Percentiles rank a stretch among this genome's conserved stretches.
Conservation (phyloP, 768 basidiomycete genomes). For the Boletus rubropictus region DNA sequence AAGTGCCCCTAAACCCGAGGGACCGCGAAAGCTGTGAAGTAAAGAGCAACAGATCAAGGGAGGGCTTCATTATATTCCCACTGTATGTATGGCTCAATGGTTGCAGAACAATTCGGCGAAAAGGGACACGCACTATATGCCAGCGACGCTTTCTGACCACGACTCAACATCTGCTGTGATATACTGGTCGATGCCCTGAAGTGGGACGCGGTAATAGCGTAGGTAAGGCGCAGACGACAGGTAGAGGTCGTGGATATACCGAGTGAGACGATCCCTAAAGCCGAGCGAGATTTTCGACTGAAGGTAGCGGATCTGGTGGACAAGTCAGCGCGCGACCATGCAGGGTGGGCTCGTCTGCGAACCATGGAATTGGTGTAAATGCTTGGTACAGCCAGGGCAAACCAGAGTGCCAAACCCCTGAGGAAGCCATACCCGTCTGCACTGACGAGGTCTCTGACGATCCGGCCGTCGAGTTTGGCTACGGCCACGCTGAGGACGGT, state of each 20-base stretch:
- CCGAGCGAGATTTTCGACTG: slow-evolving; percentile 81
- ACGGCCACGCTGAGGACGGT: slow-evolving; percentile 87
- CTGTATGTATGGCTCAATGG: slow-evolving; percentile 34
- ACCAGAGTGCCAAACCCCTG: slow-evolving; percentile 81
- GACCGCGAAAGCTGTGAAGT: slow-evolving; percentile 86
- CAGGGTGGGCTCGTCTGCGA: neutral
- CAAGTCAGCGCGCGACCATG: neutral
- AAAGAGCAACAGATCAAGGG: slow-evolving; percentile 86
- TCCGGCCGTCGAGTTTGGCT: slow-evolving; percentile 81
- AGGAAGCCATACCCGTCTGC: slow-evolving; percentile 83
- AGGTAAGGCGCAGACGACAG: slow-evolving; percentile 68
- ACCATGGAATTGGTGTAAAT: slow-evolving; percentile 97
- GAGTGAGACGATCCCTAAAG: slow-evolving; percentile 79
- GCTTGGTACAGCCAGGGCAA: slow-evolving; percentile 83
- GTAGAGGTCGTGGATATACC: slow-evolving; percentile 90
- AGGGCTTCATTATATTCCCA: slow-evolving; percentile 90
- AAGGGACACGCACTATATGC: slow-evolving; percentile 71
- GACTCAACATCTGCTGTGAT: slow-evolving; percentile 88
- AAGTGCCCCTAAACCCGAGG: slow-evolving; percentile 78
- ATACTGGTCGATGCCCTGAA: slow-evolving; percentile 84
- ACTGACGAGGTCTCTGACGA: slow-evolving; percentile 84
- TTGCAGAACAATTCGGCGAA: neutral
- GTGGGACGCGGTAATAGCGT: slow-evolving; percentile 59
- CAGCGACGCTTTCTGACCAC: slow-evolving; percentile 81
- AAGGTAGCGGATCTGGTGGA: slow-evolving; percentile 73